A percentile compares a stretch with the other conserved stretches of the same genome.
These are phyloP conservation scores for Rusavskia elegans DNA, from an alignment of 495 filamentous ascomycete genomes.

Conservation along the genomic window DNA sequence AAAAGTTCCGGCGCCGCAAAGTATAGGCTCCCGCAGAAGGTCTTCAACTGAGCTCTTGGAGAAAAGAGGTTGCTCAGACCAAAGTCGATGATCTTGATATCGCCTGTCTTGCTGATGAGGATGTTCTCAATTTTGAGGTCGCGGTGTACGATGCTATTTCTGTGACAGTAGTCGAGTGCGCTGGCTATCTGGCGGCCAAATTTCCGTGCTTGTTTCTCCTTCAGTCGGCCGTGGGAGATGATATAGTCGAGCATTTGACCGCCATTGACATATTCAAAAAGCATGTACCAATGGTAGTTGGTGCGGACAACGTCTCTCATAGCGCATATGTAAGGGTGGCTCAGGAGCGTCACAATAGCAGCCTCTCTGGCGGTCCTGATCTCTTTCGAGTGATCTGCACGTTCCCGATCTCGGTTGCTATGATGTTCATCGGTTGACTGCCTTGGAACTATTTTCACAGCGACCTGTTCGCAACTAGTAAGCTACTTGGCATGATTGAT, in stretches of 20 bases:
- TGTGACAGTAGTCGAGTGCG: constrained; percentile 96
- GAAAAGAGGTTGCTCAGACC: constrained; percentile 94
- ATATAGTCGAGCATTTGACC: constrained; percentile 99
- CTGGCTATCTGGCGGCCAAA: constrained; percentile 96
- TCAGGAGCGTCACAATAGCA: constrained; percentile 86
- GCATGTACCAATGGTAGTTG: constrained; percentile 99
- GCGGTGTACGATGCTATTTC: constrained; percentile 96
- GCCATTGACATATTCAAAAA: constrained; percentile 98
- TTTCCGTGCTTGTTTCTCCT: constrained; percentile 97
- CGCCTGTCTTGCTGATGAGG: constrained; percentile 94
- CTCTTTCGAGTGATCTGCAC: constrained; percentile 91
- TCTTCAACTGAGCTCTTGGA: constrained; percentile 75
- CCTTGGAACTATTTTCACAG: constrained; percentile 95
- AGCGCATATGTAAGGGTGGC: constrained; percentile 93
- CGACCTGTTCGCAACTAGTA: constrained; percentile 42
- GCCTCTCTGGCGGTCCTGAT: constrained; percentile 91
- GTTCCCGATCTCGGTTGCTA: constrained; percentile 62
- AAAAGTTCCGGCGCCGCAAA: constrained; percentile 94
- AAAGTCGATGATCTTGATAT: constrained; percentile 99
- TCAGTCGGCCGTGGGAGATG: constrained; percentile 91
- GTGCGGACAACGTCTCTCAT: constrained; percentile 92
- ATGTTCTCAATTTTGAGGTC: constrained; percentile 99
- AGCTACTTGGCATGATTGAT: neutral
- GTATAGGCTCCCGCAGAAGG: constrained; percentile 95
- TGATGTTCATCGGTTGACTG: constrained; percentile 74